Evolutionary conservation across 1,284 basidiomycete species (phyloP).

Genomic region (Golubevia sp.): DNA sequence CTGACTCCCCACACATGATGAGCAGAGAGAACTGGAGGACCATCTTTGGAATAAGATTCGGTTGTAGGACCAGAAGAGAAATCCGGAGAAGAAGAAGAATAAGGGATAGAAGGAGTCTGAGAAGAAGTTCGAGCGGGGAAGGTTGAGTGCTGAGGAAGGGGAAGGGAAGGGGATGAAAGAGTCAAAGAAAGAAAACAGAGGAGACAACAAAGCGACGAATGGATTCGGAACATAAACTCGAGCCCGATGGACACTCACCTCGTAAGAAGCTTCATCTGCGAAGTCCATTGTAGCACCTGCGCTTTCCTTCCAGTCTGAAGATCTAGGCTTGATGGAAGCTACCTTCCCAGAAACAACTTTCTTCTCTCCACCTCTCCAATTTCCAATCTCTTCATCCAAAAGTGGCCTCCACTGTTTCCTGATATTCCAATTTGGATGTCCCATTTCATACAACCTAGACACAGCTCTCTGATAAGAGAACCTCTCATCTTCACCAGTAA

Average conservation of each 20-base stretch:
- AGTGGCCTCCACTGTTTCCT: slow-evolving; percentile 39
- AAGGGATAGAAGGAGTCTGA: slow-evolving; percentile 4
- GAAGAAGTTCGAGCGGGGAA: slow-evolving; percentile 9
- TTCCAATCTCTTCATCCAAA: slow-evolving; percentile 21
- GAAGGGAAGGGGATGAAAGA: background rate
- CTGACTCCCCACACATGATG: slow-evolving; percentile 43
- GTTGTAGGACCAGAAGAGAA: slow-evolving; percentile 14
- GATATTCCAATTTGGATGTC: slow-evolving; percentile 28
- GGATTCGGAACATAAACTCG: background rate
- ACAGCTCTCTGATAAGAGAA: slow-evolving; percentile 47
- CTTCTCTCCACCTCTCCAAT: slow-evolving; percentile 19
- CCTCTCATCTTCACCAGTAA: slow-evolving; percentile 45
- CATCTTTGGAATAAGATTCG: slow-evolving; percentile 29
- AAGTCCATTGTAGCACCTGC: slow-evolving; percentile 2
- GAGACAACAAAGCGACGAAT: no score
- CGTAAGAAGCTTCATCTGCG: slow-evolving; percentile 6
- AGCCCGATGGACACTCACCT: slow-evolving; percentile 3
- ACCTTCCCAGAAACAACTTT: background rate
- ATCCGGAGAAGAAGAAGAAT: background rate
- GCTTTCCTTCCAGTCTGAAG: background rate
- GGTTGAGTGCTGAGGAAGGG: slow-evolving; percentile 6
- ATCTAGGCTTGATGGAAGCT: background rate
- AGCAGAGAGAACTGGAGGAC: slow-evolving; percentile 30
- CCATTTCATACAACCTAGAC: slow-evolving; percentile 40
- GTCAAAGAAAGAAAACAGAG: background rate